Base-by-base conservation (phyloP, 129 eudicot genomes). In the Pulicaria dysenterica region DNA sequence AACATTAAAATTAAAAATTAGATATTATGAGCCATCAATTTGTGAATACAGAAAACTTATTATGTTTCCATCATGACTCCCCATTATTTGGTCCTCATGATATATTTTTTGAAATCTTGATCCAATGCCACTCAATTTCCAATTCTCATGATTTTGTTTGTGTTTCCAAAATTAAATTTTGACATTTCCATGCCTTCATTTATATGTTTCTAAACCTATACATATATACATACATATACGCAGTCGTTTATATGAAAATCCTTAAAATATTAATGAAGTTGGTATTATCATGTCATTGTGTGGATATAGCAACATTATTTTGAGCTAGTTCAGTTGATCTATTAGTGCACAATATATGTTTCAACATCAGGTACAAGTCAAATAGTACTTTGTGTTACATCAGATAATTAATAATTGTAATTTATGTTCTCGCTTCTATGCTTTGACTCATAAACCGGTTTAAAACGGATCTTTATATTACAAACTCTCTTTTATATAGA, bases 51-150 rank as follows among this genome's bases (percentile, higher is more conserved):
- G 10, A 62, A 43, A 61, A 61, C 77, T 51, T 70, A 71, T 70
- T 44, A 78, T 62, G 77, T 53, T 78, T 54, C 58, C 77, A 78
- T 78, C 77, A 78, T 78, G 77, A 78, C 69, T 51, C 49, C 81
- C 77, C 82, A 78, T 78, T 70, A 78, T 78, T 78, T 70, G 73
- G 56, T 71, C 59, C 77, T 78, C 82, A 78, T 78, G 72, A 78
- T 78, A 78, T 3, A 6, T 12, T 34, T 70, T 70, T 78, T 78
- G 82, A 78, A 71, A 78, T 70, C 73, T 78, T 62, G 19, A 78
- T 24, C 31, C 1, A 51, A 53, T 63, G 62, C 82, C 82, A 78
- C 82, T 53, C 82, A 71, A 40, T 16, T 53, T 53, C 72, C 14
- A 72, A 50, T 60, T 61, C 49, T 62, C 73, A 78, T 78, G 50